Evolutionary conservation across 371 early-diverging fungal species (phyloP).

Genomic region (Mucor piriformis): DNA sequence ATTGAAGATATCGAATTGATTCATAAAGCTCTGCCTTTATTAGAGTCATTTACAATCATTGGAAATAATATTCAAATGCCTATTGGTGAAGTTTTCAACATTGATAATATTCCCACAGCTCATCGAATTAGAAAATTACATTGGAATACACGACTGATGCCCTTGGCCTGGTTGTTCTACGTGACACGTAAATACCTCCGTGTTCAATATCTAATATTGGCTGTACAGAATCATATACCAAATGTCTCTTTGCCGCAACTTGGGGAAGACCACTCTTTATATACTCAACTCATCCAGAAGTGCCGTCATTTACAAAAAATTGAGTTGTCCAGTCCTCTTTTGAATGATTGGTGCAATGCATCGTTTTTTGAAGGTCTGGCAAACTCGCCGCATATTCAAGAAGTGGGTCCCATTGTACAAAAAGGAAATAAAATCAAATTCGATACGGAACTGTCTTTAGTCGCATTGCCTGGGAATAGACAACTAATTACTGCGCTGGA

Average conservation of each 20-base stretch:
- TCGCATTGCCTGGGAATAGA: conserved; percentile 1
- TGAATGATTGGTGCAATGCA: conserved; percentile 10
- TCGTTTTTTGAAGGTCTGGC: conserved; percentile 10
- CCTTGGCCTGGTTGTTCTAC: conserved; percentile 14
- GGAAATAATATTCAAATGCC: conserved; percentile 15
- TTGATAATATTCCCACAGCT: neutral
- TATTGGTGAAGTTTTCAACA: neutral
- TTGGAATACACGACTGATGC: conserved; percentile 7
- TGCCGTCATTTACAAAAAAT: conserved; percentile 5
- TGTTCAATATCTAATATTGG: neutral
- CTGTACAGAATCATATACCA: neutral
- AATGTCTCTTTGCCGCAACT: neutral
- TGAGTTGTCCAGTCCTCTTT: neutral
- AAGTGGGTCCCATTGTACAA: conserved; percentile 1
- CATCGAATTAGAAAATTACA: neutral
- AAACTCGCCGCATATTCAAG: neutral
- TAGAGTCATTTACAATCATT: neutral
- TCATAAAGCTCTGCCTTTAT: conserved; percentile 1
- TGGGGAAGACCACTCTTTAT: neutral
- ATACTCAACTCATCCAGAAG: neutral
- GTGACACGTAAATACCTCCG: conserved; percentile 21
- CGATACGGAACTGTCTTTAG: conserved; percentile 11
- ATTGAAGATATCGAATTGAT: conserved; percentile 18
- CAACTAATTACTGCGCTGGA: conserved; percentile 9
- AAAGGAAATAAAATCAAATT: conserved; percentile 4